A percentile compares a stretch with the other conserved stretches of the same genome.
These are phyloP conservation scores for Pyrenochaeta sp. DNA, from an alignment of 2,329 filamentous ascomycete genomes.

Conservation along the genomic window DNA sequence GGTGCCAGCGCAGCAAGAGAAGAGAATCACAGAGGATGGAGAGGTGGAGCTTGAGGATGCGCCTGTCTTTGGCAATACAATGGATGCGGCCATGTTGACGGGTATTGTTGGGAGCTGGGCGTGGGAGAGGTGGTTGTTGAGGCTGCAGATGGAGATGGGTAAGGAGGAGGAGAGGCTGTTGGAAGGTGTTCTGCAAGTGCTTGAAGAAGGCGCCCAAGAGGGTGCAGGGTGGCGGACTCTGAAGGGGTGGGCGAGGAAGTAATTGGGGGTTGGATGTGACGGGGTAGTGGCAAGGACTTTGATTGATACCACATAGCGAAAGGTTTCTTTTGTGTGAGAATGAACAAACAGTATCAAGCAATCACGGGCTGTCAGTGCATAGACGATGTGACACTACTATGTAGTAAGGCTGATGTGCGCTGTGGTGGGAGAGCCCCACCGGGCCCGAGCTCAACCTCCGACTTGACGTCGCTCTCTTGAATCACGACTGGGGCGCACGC, in stretches of 20 bases:
- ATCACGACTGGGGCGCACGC: conserved; percentile 1
- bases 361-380: too few relatives aligned
- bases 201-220: conserved; percentile 67
- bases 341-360: conserved; percentile 24
- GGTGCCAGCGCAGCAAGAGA: conserved; percentile 39
- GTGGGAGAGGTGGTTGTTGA: conserved; percentile 96
- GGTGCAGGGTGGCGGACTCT: conserved; percentile 67
- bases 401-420: too few relatives aligned
- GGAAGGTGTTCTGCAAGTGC: conserved; percentile 63
- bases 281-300: conserved; percentile 13
- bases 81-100: conserved; percentile 75
- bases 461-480: conserved; percentile 10
- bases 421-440: conserved; percentile 26
- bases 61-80: conserved; percentile 57
- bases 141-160: conserved; percentile 85
- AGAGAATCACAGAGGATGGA: conserved; percentile 46
- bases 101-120: conserved; percentile 86
- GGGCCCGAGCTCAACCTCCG: conserved; percentile 24
- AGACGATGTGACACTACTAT: too few relatives aligned
- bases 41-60: conserved; percentile 36
- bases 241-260: conserved; percentile 58
- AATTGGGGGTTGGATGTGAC: conserved; percentile 31
- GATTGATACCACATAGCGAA: conserved; percentile 41
- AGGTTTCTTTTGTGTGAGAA: conserved; percentile 33
- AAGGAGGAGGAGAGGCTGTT: conserved; percentile 64